These are phyloP conservation scores for Tylopilus rubrobrunneus DNA, from an alignment of 768 basidiomycete genomes.

Conservation along the genomic window DNA sequence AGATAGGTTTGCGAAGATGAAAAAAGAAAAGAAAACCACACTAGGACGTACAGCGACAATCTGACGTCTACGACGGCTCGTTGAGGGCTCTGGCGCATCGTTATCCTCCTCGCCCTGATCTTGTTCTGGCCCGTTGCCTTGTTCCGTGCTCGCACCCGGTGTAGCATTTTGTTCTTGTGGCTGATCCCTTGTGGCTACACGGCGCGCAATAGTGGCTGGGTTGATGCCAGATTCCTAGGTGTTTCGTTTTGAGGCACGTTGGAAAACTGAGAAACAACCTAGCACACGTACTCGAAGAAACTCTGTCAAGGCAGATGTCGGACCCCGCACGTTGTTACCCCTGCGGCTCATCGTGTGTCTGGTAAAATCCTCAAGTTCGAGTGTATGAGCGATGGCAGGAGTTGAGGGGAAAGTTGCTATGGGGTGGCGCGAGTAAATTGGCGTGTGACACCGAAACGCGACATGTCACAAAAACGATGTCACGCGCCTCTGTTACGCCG, in stretches of 20 bases:
- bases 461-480: slow-evolving; percentile 10
- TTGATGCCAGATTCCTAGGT: slow-evolving; percentile 52
- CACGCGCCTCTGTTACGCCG: neutral
- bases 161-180: slow-evolving; percentile 30
- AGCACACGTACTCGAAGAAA: slow-evolving; percentile 59
- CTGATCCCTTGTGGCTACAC: slow-evolving; percentile 31
- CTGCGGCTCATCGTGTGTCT: slow-evolving; percentile 25
- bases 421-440: slow-evolving; percentile 7
- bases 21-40: neutral
- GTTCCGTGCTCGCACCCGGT: slow-evolving; percentile 10
- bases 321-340: slow-evolving; percentile 67
- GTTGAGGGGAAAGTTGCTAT: neutral
- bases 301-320: slow-evolving; percentile 79
- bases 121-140: slow-evolving; percentile 17
- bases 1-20: neutral
- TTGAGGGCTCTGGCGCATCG: slow-evolving; percentile 1
- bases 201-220: slow-evolving; percentile 37
- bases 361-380: neutral
- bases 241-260: slow-evolving; percentile 8
- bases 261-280: slow-evolving; percentile 8
- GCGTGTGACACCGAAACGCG: slow-evolving; percentile 11
- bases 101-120: slow-evolving; percentile 5
- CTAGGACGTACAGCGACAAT: slow-evolving; percentile 6
- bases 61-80: slow-evolving; percentile 14
- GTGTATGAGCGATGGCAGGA: neutral